Evolutionary conservation across 768 basidiomycete species (phyloP), one percentile per base, ranked within the genome.

Genomic region (Hericium erinaceus): DNA sequence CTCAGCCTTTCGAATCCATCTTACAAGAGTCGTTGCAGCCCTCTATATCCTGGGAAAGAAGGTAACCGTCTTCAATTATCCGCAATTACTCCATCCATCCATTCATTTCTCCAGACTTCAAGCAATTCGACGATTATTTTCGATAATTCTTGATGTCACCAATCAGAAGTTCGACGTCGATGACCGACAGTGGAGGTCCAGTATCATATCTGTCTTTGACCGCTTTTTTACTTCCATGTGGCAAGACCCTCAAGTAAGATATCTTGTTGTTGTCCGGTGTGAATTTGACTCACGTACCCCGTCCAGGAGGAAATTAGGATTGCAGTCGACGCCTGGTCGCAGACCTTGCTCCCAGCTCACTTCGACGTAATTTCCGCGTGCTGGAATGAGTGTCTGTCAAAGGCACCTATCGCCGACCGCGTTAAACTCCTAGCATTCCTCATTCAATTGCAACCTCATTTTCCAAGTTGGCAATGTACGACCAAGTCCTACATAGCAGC

Each of bases 261-360:
- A 46, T 11, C 33, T 39, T 41, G 44, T 28, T n/a, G 16, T 37
- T 15, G 20, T 15, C 12, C 56, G 38, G 41, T 54, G n/a, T 8
- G 18, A 46, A 24, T 8, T 51, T 39, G 22, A 51, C 18, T 48
- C 24, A 55, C 0, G 13, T 48, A 18, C 18, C 8, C 48, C 10
- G 40, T 39, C 15, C 50, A 91, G 89, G 87, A 88, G 72, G 85
- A 88, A 70, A 71, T 89, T 33, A 77, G 87, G 48, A 65, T 81
- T 7, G 73, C 81, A 2, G 80, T 77, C 1, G 79, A 82, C 58
- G 78, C 80, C 3, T 81, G 81, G 68, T 74, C 80, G 1, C 75
- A 79, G 57, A 80, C 81, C 15, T 71, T 91, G 18, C 76, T 87
- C 16, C 80, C 85, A 6, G 75, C 81, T 24, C 88, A 90, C 69